Evolutionary conservation across 2,329 filamentous ascomycete species (phyloP), one percentile per base, ranked within the genome.

Genomic region (Aureobasidium sp.): DNA sequence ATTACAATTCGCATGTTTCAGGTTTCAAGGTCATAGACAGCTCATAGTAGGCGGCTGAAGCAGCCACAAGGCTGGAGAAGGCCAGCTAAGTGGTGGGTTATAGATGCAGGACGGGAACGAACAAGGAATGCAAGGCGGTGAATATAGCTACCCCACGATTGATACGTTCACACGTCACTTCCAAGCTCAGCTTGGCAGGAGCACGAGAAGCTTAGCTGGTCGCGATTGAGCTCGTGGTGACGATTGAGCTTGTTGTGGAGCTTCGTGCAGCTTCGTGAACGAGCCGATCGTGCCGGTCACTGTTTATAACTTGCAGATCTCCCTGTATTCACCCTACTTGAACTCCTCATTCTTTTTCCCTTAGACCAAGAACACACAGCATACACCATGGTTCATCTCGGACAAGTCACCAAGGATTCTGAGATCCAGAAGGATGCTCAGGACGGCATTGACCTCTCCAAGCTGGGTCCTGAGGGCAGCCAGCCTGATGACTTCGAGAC

Each of bases 401-500:
- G 69, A 44, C 64, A 66, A 44, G 69, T 74, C 53, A 59, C 66
- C 17, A 73, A 68, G 51, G 67, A 71, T 66, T 68, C 70, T 46
- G 68, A 72, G n/a, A 51, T 69, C 55, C 53, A 63, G 12, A 71
- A 74, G 47, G 72, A 78, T 62, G 68, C 67, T 76, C 36, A 52
- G 20, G 76, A 15, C 6, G 5, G 76, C 27, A 67, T 84, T 59
- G 74, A 80, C 29, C 77, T 78, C 32, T 69, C 84, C 63, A 69
- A 75, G 9, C 71, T 84, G 59, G 75, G 77, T 36, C 70, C 75
- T 44, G 69, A 73, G 20, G 72, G 76, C 43, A 69, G 78, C 64
- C 66, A 71, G 46, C 70, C 73, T 69, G 66, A 83, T 76, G 78
- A 80, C 71, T 87, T 87, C 77, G 88, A 86, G 60, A 87, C 88